Conservation (phyloP, 2,329 filamentous ascomycete species). For the Phaeoacremonium minimum region DNA sequence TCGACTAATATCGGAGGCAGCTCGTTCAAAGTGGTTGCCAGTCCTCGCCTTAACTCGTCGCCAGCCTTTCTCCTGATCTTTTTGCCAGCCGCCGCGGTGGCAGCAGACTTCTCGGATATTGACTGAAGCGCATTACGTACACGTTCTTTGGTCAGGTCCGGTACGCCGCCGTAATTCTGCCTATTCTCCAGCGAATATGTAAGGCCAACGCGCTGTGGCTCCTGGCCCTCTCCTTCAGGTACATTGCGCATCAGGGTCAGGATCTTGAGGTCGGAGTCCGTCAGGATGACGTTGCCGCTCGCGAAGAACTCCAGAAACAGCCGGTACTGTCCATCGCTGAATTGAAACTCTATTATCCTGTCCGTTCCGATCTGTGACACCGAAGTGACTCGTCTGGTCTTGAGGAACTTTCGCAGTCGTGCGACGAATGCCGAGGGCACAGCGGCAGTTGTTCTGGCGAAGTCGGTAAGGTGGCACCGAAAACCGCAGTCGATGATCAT, state of each 20-base stretch:
- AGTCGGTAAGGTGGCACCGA: slow-evolving; percentile 89
- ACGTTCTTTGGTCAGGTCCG: slow-evolving; percentile 69
- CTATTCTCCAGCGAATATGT: slow-evolving; percentile 77
- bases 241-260: slow-evolving; percentile 78
- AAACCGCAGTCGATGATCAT: slow-evolving; percentile 93
- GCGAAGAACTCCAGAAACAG: slow-evolving; percentile 96
- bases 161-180: slow-evolving; percentile 77
- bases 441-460: slow-evolving; percentile 79
- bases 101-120: slow-evolving; percentile 55
- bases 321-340: slow-evolving; percentile 85
- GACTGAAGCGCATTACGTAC: slow-evolving; percentile 65
- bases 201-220: slow-evolving; percentile 72
- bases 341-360: slow-evolving; percentile 85
- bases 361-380: slow-evolving; percentile 89
- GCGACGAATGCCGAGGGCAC: slow-evolving; percentile 83
- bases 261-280: slow-evolving; percentile 79
- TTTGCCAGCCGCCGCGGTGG: slow-evolving; percentile 47
- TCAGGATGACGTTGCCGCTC: slow-evolving; percentile 90
- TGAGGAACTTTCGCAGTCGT: slow-evolving; percentile 80
- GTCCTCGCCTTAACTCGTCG: slow-evolving; percentile 71
- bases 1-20: slow-evolving; percentile 85
- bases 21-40: slow-evolving; percentile 83
- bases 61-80: slow-evolving; percentile 69
- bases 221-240: slow-evolving; percentile 75
- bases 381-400: slow-evolving; percentile 76